Evolutionary conservation across 306 rosid species (phyloP), one percentile per base, ranked within the genome.

Genomic region (Psophocarpus tetragonolobus): DNA sequence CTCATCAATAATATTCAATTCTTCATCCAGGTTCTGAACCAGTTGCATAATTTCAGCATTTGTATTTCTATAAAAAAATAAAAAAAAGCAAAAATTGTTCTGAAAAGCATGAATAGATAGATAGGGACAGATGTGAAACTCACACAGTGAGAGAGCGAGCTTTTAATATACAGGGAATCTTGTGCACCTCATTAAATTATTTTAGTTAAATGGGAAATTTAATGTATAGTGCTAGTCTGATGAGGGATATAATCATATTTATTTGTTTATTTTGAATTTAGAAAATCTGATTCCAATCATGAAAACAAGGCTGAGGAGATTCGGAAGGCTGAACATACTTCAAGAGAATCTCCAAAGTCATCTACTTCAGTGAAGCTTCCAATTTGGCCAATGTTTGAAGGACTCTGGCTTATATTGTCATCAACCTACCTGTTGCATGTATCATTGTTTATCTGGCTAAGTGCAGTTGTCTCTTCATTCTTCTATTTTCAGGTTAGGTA

Each of bases 381-480:
- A 51, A 71, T 87, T 39, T 87, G 94, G 97, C 82, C 93, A 79
- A 84, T 91, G 57, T 87, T 95, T 48, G 97, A 95, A 73, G 98
- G 99, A 84, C 53, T 95, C 66, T 51, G 87, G 91, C 97, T 95
- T 54, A 90, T 91, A 82, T 42, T 92, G 60, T 87, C 99, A 10
- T 95, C 99, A 70, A 88, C 97, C 42, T 95, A 95, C 84, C 85
- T 91, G 78, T 53, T 92, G 84, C 90, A 83, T 17, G 88, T 88
- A 73, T 88, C 98, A 47, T 81, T 91, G 77, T 92, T 95, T 88
- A 87, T 95, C 84, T 95, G 97, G 97, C 89, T 95, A 58, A 80
- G 94, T 81, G 99, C 97, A 29, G 90, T 95, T 85, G 85, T 95
- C 81, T 95, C 99, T 66, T 95, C 99, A 38, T 88, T 92, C 89